phyloP scores from a whole-genome alignment of 2,329 filamentous ascomycete genomes.

The Arthrobotrys sinensis region DNA sequence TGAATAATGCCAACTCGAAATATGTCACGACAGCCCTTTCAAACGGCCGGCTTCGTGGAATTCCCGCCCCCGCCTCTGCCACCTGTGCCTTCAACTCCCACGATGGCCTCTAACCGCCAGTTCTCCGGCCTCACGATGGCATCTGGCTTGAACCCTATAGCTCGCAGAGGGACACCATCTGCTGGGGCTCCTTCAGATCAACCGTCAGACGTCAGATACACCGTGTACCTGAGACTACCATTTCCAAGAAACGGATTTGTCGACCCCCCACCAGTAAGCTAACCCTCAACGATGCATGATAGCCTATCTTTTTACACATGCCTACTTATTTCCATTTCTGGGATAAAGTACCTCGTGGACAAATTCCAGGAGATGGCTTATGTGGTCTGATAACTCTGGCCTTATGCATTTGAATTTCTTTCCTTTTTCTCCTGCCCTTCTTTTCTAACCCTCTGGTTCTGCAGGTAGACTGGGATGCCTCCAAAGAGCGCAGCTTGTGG shows the following conservation, averaged over 20 bases:
- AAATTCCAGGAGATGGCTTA: neutral
- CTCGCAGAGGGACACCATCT: constrained; percentile 54
- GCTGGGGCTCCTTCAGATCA: constrained; percentile 37
- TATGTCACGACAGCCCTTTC: constrained; percentile 48
- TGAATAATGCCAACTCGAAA: constrained; percentile 37
- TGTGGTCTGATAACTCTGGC: constrained; percentile 1
- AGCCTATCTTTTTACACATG: constrained; percentile 25
- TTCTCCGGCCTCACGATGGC: constrained; percentile 45
- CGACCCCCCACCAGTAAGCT: constrained; percentile 84
- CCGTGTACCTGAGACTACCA: constrained; percentile 89
- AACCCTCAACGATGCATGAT: constrained; percentile 19
- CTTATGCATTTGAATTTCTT: constrained; percentile 11
- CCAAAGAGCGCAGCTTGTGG: constrained; percentile 91
- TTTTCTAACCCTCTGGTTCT: constrained; percentile 54
- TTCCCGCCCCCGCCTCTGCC: constrained; percentile 52
- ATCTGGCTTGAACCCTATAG: constrained; percentile 32
- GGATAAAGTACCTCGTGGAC: constrained; percentile 15
- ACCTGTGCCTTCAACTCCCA: constrained; percentile 54
- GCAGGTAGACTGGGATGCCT: constrained; percentile 88
- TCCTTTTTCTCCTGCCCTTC: constrained; percentile 7
- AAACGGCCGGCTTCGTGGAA: constrained; percentile 44
- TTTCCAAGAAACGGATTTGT: constrained; percentile 89
- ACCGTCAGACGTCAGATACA: constrained; percentile 72
- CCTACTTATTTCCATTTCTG: constrained; percentile 14
- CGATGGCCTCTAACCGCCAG: constrained; percentile 53